Percentiles rank a stretch among this genome's conserved stretches.
phyloP scores from a whole-genome alignment of 2,329 filamentous ascomycete species.

The Gnomoniopsis smithogilvyi region DNA sequence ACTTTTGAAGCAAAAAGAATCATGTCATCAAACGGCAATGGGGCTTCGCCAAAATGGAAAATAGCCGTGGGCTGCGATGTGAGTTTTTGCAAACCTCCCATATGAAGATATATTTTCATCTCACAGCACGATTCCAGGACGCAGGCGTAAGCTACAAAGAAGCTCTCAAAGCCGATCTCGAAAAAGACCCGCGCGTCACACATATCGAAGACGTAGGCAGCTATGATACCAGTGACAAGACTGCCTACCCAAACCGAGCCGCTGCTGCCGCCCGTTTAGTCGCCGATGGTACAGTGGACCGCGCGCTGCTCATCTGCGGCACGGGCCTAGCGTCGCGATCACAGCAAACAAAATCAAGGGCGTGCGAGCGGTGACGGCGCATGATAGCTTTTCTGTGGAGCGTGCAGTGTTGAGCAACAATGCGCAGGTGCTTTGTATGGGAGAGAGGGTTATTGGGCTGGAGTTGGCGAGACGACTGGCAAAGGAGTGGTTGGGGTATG shows the following conservation, averaged over 20 bases:
- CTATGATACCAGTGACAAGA: constrained; percentile 64
- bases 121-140: constrained; percentile 41
- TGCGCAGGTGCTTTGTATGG: constrained; percentile 83
- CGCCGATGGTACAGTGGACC: constrained; percentile 63
- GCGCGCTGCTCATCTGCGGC: constrained; percentile 79
- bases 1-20: not conserved
- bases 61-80: constrained; percentile 55
- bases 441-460: constrained; percentile 76
- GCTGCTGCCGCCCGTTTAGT: constrained; percentile 67
- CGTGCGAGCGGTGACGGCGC: constrained; percentile 82
- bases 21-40: constrained; percentile 10
- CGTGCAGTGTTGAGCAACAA: constrained; percentile 78
- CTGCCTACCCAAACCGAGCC: constrained; percentile 76
- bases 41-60: constrained; percentile 41
- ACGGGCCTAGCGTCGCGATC: constrained; percentile 84
- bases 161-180: constrained; percentile 70
- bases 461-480: constrained; percentile 76
- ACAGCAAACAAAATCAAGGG: constrained; percentile 85
- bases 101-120: not conserved
- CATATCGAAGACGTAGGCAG: constrained; percentile 74
- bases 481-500: constrained; percentile 80
- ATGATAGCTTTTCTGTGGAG: constrained; percentile 83
- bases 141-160: constrained; percentile 78
- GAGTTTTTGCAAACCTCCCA: constrained; percentile 24
- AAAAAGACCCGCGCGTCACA: constrained; percentile 62